Evolutionary conservation across 192 early-diverging fungal genomes (phyloP).

Genomic region (Backusella liffmaniae): DNA sequence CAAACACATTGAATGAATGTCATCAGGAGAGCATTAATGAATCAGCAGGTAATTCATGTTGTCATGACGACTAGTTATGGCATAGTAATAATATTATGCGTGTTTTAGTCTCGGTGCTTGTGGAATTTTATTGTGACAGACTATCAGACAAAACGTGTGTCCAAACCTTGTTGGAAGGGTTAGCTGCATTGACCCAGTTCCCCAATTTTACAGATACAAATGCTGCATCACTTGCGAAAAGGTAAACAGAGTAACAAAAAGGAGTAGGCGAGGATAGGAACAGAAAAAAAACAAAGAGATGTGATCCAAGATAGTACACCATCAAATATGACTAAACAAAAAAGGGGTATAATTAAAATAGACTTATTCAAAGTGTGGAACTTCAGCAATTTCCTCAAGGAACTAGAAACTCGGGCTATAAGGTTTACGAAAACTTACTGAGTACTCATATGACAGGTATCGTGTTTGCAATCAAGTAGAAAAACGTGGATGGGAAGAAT

Average conservation of each 20-base stretch:
- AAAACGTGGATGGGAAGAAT: neutral
- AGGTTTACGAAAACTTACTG: slow-evolving; percentile 70
- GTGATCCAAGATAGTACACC: neutral
- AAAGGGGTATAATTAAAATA: slow-evolving; percentile 17
- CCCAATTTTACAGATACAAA: slow-evolving; percentile 57
- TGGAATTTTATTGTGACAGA: slow-evolving; percentile 74
- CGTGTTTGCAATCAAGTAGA: neutral
- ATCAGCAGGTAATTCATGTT: slow-evolving; percentile 44
- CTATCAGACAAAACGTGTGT: slow-evolving; percentile 74
- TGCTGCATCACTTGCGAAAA: slow-evolving; percentile 49
- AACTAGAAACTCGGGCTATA: slow-evolving; percentile 71
- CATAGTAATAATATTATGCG: neutral
- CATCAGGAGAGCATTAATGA: slow-evolving; percentile 48
- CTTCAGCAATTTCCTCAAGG: slow-evolving; percentile 93
- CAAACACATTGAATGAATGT: slow-evolving; percentile 54
- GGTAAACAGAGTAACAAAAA: slow-evolving; percentile 27
- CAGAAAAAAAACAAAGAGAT: neutral
- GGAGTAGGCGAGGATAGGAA: neutral
- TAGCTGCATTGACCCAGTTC: slow-evolving; percentile 60
- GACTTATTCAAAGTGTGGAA: slow-evolving; percentile 80
- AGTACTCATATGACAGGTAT: slow-evolving; percentile 57
- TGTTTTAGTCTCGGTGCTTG: slow-evolving; percentile 54
- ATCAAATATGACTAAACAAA: neutral
- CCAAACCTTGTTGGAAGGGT: slow-evolving; percentile 59
- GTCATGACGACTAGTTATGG: neutral